phyloP scores from a whole-genome alignment of 2,329 filamentous ascomycete species.

The Trichoderma koningii region DNA sequence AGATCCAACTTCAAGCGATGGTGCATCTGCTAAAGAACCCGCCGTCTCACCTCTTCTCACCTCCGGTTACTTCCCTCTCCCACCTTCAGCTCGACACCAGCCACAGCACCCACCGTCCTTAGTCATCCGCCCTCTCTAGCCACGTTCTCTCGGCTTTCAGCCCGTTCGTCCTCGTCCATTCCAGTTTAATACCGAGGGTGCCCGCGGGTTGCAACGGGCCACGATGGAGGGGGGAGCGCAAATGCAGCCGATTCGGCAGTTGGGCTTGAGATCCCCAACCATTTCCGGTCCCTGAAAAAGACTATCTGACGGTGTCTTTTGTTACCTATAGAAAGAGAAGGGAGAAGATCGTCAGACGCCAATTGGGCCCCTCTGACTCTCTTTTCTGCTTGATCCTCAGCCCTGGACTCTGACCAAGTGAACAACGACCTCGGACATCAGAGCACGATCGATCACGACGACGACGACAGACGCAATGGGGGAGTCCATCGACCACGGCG shows the following conservation, averaged over 20 bases:
- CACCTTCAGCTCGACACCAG: background rate
- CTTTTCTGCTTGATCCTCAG: background rate
- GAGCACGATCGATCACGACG: background rate
- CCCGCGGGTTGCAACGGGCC: conserved; percentile 23
- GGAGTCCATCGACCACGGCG: conserved; percentile 18
- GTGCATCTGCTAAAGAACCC: background rate
- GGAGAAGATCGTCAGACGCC: background rate
- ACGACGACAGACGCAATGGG: conserved; percentile 13
- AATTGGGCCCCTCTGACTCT: background rate
- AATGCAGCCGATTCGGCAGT: conserved; percentile 23
- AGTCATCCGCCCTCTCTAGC: conserved; percentile 1
- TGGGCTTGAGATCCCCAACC: conserved; percentile 21
- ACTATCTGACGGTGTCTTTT: conserved; percentile 4
- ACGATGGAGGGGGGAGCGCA: conserved; percentile 19
- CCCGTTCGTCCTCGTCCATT: background rate
- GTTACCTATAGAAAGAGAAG: background rate
- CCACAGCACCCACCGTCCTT: conserved; percentile 1
- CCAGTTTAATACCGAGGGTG: conserved; percentile 19
- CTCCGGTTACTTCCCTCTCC: background rate
- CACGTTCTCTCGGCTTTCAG: background rate
- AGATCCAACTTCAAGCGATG: background rate
- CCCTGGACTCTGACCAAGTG: background rate
- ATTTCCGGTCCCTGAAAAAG: conserved; percentile 15
- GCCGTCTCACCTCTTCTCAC: background rate
- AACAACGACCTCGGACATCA: background rate